phyloP scores from a whole-genome alignment of 2,329 filamentous ascomycete species.

The Aureobasidium melanogenum region DNA sequence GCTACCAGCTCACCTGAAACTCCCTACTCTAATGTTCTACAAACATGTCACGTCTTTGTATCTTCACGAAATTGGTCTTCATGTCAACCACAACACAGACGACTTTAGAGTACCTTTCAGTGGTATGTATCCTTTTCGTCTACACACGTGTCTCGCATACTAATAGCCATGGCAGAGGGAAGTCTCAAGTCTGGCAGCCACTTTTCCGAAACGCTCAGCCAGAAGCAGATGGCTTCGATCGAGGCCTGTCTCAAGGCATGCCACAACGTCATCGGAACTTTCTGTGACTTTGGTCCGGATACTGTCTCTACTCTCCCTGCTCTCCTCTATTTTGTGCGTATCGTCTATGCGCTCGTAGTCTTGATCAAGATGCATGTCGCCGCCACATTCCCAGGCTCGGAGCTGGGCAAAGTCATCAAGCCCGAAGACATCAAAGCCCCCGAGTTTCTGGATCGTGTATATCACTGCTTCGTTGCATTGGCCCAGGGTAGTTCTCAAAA shows the following conservation, averaged over 20 bases:
- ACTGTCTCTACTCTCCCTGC: conserved; percentile 36
- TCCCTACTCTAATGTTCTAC: conserved; percentile 32
- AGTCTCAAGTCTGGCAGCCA: conserved; percentile 30
- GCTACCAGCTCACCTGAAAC: conserved; percentile 30
- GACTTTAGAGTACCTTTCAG: conserved; percentile 34
- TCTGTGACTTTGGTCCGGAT: conserved; percentile 40
- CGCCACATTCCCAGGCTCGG: conserved; percentile 37
- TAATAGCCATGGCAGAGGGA: conserved; percentile 26
- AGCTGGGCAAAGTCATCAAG: conserved; percentile 34
- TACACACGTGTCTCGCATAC: conserved; percentile 20
- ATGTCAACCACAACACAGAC: conserved; percentile 33
- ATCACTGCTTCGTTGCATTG: conserved; percentile 28
- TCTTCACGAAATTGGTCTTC: conserved; percentile 42
- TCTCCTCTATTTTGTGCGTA: conserved; percentile 39
- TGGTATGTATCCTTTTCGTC: not conserved
- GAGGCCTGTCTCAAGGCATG: conserved; percentile 38
- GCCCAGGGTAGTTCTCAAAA: conserved; percentile 30
- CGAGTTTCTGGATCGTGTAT: conserved; percentile 20
- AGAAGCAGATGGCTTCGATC: conserved; percentile 38
- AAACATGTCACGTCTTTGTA: conserved; percentile 42
- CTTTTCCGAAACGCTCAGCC: conserved; percentile 32
- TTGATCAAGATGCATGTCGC: conserved; percentile 54
- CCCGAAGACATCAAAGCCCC: conserved; percentile 19
- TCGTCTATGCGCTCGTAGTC: conserved; percentile 48
- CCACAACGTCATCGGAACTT: conserved; percentile 39